Evolutionary conservation across 1,284 basidiomycete genomes (phyloP).

Genomic region (Puccinia coronata): DNA sequence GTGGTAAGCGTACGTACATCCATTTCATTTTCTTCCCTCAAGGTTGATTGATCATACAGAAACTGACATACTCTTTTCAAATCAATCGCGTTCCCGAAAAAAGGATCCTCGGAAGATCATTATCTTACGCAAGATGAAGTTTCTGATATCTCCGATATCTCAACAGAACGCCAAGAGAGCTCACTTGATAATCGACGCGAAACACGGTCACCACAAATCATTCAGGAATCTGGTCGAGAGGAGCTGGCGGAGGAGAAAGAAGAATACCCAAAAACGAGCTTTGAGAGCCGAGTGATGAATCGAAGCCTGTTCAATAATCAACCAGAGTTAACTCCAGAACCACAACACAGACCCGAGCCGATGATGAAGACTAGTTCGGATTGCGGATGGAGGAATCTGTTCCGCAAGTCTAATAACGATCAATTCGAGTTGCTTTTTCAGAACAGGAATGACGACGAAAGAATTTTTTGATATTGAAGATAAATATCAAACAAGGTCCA

Average conservation of each 20-base stretch:
- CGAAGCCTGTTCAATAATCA: neutral
- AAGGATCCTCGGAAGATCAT: neutral
- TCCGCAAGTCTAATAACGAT: neutral
- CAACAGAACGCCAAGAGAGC: neutral
- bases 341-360: neutral
- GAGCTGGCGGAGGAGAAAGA: neutral
- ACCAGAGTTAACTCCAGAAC: neutral
- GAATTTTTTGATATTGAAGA: neutral
- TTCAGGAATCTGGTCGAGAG: neutral
- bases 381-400: conserved; percentile 16
- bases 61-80: neutral
- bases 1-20: neutral
- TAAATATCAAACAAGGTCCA: too few species aligned
- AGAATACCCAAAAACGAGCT: neutral
- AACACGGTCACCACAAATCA: too few species aligned
- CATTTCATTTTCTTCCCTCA: neutral
- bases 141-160: neutral
- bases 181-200: neutral
- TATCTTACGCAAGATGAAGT: neutral
- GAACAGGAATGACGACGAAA: neutral
- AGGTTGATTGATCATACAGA: neutral
- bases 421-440: conserved; percentile 22
- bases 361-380: neutral
- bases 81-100: neutral
- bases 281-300: neutral